Percentiles rank a stretch among this genome's conserved stretches.
Conservation (phyloP, 352 stramenopile genomes). For the Pelagophyceae sp. region DNA sequence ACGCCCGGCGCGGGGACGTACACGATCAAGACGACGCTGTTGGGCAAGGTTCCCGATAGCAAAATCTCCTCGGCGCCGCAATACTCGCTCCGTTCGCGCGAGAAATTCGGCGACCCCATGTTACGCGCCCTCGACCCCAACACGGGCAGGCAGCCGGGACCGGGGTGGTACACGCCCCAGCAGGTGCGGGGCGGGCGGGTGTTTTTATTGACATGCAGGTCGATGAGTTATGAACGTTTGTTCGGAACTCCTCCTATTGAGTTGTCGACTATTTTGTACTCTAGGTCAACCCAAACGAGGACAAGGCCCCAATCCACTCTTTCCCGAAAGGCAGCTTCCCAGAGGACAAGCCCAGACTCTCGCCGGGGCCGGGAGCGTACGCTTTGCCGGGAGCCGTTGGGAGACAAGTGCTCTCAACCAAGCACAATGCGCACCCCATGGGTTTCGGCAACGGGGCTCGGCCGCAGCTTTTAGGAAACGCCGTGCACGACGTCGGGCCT, state of each 20-base stretch:
- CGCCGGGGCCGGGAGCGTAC: slow-evolving; percentile 29
- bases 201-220: not conserved
- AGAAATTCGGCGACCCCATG: slow-evolving; percentile 39
- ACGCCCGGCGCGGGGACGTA: slow-evolving; percentile 25
- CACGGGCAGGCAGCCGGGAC: slow-evolving; percentile 36
- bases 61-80: slow-evolving; percentile 35
- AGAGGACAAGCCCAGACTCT: slow-evolving; percentile 22
- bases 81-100: slow-evolving; percentile 37
- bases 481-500: slow-evolving; percentile 37
- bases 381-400: slow-evolving; percentile 29
- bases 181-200: too few species aligned
- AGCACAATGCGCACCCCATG: slow-evolving; percentile 32
- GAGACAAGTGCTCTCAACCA: slow-evolving; percentile 41
- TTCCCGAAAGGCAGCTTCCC: slow-evolving; percentile 23
- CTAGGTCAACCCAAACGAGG: slow-evolving; percentile 35
- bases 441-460: slow-evolving; percentile 37
- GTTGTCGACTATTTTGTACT: too few species aligned
- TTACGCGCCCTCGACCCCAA: slow-evolving; percentile 33
- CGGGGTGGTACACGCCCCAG: slow-evolving; percentile 18
- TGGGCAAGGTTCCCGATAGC: slow-evolving; percentile 25
- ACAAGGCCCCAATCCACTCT: slow-evolving; percentile 31
- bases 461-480: slow-evolving; percentile 30
- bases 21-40: slow-evolving; percentile 26
- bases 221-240: slow-evolving; percentile 30
- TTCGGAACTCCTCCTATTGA: too few species aligned